Evolutionary conservation across 257 asterid species (phyloP).

Genomic region (Buddleja alternifolia): DNA sequence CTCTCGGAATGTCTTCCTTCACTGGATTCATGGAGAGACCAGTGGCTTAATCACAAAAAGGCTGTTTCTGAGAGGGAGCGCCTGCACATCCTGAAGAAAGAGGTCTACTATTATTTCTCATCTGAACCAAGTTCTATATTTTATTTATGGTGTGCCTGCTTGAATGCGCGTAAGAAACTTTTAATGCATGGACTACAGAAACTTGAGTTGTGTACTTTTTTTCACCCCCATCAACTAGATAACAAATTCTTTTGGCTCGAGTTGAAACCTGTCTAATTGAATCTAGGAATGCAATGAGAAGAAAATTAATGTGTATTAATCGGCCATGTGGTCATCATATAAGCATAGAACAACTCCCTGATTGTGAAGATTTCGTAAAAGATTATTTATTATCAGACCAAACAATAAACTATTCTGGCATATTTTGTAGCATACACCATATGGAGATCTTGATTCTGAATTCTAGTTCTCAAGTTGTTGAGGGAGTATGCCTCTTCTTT

Average conservation of each 20-base stretch:
- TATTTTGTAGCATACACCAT: too few relatives aligned
- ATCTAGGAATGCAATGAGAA: background rate
- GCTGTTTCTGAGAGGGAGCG: conserved; percentile 68
- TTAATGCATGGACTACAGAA: background rate
- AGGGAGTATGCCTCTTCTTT: too few relatives aligned
- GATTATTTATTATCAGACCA: background rate
- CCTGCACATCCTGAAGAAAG: conserved; percentile 52
- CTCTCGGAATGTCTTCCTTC: conserved; percentile 89
- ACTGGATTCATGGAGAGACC: conserved; percentile 79
- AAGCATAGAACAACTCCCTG: background rate
- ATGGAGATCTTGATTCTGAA: too few relatives aligned
- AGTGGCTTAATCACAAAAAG: conserved; percentile 76
- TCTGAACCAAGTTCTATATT: conserved; percentile 2
- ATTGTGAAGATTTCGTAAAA: background rate
- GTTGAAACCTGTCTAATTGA: background rate
- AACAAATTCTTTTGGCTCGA: background rate
- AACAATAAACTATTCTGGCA: background rate
- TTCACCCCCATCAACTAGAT: background rate
- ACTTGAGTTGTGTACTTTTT: background rate
- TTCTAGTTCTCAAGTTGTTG: too few relatives aligned
- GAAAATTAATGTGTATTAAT: background rate
- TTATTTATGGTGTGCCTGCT: conserved; percentile 4
- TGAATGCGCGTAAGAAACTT: background rate
- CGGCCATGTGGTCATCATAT: background rate
- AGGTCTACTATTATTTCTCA: conserved; percentile 48